Base-by-base conservation (phyloP, 805 yeast species). In the Wickerhamiella siamensis region DNA sequence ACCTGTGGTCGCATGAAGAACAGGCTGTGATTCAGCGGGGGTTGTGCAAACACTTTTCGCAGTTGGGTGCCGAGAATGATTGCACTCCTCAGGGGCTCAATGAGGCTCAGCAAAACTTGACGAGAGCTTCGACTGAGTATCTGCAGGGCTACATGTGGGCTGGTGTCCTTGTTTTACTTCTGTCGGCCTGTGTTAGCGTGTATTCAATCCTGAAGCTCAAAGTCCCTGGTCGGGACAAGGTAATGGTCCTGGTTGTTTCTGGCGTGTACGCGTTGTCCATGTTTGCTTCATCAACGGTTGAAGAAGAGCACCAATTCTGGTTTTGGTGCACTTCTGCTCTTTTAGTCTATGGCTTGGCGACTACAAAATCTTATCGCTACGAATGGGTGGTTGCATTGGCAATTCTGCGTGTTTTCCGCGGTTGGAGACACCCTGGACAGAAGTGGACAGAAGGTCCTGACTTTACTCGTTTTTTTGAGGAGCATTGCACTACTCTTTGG, bases 261-360 rank as follows among this genome's bases (percentile, higher is more conserved):
- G 34, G 68, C 32, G 37, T 65, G 0, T 68, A 77, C 41, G 71
- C 78, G 2, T 31, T 66, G 0, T 68, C 83, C 0, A 69, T 79
- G 48, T 83, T 87, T 62, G 95, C 87, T 9, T 83, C 93, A 46
- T 87, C 95, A 21, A 66, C 87, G 43, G 80, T 91, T 15, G 98
- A 91, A 54, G 98, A 91, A 58, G 98, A 91, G 55, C 94, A 91
- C 55, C 95, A 87, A 55, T 59, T 87, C 15, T 91, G 98, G 98
- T 91, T 94, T 83, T 81, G 83, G 77, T 62, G 71, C 18, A 56
- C 71, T 0, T 64, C 72, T 0, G 67, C 70, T 8, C 9, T 48
- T 0, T 48, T 50, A n/a, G 45, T 39, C 45, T 16, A 32, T 8
- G 21, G 40, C 2, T 38, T 40, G 16, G 26, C 39, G 15, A 22